Conservation (phyloP, 352 stramenopile species). For the Phytophthora uliginosa region DNA sequence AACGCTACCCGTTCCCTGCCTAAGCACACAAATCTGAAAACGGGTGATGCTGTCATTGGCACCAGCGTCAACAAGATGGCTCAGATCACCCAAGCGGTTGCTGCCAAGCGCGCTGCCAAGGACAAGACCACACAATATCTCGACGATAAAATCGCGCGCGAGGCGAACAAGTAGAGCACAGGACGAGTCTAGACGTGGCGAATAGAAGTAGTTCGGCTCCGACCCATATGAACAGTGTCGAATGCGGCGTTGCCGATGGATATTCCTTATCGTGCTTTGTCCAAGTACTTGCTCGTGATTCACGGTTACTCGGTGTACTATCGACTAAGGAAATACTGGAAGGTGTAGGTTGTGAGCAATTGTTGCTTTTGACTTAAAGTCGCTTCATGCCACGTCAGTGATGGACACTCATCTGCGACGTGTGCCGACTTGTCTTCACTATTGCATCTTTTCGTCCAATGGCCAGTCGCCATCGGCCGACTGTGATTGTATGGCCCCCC, state of each 20-base stretch:
- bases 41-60: constrained; percentile 62
- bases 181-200: too few species aligned
- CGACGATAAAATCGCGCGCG: constrained; percentile 76
- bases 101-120: constrained; percentile 64
- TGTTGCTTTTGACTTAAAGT: too few species aligned
- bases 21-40: constrained; percentile 61
- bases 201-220: too few species aligned
- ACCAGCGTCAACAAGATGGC: constrained; percentile 83
- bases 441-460: constrained; percentile 41
- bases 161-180: constrained; percentile 41
- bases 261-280: too few species aligned
- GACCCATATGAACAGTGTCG: too few species aligned
- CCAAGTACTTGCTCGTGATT: too few species aligned
- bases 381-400: background rate
- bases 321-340: too few species aligned
- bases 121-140: constrained; percentile 86
- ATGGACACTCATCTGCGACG: constrained; percentile 13
- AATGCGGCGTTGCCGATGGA: too few species aligned
- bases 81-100: constrained; percentile 76
- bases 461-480: background rate
- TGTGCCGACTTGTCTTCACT: constrained; percentile 13
- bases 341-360: too few species aligned
- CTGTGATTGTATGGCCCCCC: constrained; percentile 23
- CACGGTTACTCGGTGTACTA: too few species aligned
- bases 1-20: constrained; percentile 89